Percentiles rank a stretch among this genome's conserved stretches.
Evolutionary conservation across 352 stramenopile genomes (phyloP).

Genomic region (Hyaloperonospora brassicae): DNA sequence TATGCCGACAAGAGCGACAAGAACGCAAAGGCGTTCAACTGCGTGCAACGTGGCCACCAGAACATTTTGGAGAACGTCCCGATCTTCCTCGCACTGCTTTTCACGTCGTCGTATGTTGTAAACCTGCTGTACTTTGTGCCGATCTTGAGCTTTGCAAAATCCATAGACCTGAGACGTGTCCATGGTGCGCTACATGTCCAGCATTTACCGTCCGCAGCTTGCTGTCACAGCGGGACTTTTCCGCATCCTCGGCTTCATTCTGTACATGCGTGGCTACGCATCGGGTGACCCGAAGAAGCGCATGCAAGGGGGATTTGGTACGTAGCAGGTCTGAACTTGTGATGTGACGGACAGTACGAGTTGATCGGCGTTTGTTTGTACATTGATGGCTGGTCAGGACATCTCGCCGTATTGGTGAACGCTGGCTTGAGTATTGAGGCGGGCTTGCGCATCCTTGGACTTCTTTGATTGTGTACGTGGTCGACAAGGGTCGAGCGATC

Average conservation of each 20-base stretch:
- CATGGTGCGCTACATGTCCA: constrained; percentile 13
- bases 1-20: constrained; percentile 86
- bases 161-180: no score
- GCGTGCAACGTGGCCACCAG: constrained; percentile 87
- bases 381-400: constrained; percentile 31
- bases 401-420: constrained; percentile 32
- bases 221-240: constrained; percentile 49
- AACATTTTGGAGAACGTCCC: constrained; percentile 88
- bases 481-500: background rate
- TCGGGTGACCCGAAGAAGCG: constrained; percentile 32
- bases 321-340: no score
- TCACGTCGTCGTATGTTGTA: constrained; percentile 47
- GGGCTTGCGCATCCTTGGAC: constrained; percentile 24
- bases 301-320: no score
- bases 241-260: constrained; percentile 39
- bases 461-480: constrained; percentile 9
- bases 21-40: constrained; percentile 87
- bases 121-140: background rate
- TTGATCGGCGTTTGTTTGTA: no score
- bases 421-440: constrained; percentile 22
- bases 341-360: no score
- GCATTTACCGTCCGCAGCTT: constrained; percentile 49
- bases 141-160: background rate
- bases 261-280: constrained; percentile 36
- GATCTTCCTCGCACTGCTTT: constrained; percentile 44